A percentile compares a stretch with the other conserved stretches of the same genome.
phyloP scores from a whole-genome alignment of 306 rosid genomes.

The Abrus pulchellus region DNA sequence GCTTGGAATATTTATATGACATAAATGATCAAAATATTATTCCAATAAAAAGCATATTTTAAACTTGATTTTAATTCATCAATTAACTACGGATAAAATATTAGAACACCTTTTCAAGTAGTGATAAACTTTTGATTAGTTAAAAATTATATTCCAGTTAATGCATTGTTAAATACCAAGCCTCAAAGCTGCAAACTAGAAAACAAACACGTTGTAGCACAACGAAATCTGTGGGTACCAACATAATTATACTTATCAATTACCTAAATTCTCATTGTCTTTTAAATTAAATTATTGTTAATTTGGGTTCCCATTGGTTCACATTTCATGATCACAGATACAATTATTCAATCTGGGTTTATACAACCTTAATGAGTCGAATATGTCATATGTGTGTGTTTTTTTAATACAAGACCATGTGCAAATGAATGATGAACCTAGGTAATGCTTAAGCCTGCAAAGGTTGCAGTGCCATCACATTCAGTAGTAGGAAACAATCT shows the following conservation, averaged over 20 bases:
- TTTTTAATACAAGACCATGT: conserved; percentile 13
- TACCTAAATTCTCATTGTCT: background rate
- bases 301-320: conserved; percentile 15
- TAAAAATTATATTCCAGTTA: background rate
- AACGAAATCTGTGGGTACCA: conserved; percentile 29
- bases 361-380: background rate
- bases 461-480: conserved; percentile 34
- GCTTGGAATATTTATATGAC: background rate
- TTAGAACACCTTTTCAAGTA: background rate
- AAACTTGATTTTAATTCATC: background rate
- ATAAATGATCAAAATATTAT: background rate
- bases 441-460: conserved; percentile 37
- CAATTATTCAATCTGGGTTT: background rate
- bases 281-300: conserved; percentile 1
- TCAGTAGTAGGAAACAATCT: conserved; percentile 41
- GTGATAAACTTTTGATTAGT: conserved; percentile 3
- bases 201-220: background rate
- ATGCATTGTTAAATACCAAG: background rate
- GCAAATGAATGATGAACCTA: conserved; percentile 27
- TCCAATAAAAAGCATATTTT: background rate
- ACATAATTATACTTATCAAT: background rate
- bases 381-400: background rate
- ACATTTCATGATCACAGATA: conserved; percentile 19
- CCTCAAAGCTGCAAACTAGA: background rate
- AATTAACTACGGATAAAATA: no score